Base-by-base conservation (phyloP, 139 green algal species). In the Spirogloea muscicola region DNA sequence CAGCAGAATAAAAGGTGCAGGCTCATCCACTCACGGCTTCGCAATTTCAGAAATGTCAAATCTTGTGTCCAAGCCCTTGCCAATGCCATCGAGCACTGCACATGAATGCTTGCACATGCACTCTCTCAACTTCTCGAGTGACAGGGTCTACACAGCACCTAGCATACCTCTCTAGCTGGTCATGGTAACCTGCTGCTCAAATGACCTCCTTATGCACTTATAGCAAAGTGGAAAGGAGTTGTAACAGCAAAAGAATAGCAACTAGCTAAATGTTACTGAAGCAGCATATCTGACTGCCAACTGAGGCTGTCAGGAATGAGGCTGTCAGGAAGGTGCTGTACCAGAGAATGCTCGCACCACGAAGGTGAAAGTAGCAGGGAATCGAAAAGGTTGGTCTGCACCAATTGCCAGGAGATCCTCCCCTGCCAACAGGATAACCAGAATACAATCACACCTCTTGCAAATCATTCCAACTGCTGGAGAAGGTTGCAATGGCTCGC, bases 31-130 rank as follows among this genome's bases (percentile, higher is more conserved):
- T 81, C 97, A 98, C 3, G 94, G 94, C 39, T 89, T 87, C 1
- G 90, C 82, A 60, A 99, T 98, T 81, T 98, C 93, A 7, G 79
- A 91, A 84, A 99, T 98, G 90, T 99, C 94, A 79, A 99, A 99
- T 39, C 88, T 82, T n/a, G 90, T 82, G 86, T 95, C 86, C 38
- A 98, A 86, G 3, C 64, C 80, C 88, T 98, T 98, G 84, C 94
- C 94, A 73, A 99, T 97, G 83, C 94, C 94, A 78, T 99, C 94
- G 60, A 99, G 87, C 29, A 82, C 68, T 76, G 68, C n/a, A n/a
- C 13, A 13, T 42, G 57, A 16, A 65, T n/a, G n/a, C n/a, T n/a
- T n/a, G n/a, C n/a, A n/a, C n/a, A n/a, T n/a, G n/a, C n/a, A n/a
- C n/a, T n/a, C n/a, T n/a, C n/a, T n/a, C n/a, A n/a, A n/a, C n/a